Evolutionary conservation across 805 yeast species (phyloP).

Genomic region (Wickerhamomyces bisporus): DNA sequence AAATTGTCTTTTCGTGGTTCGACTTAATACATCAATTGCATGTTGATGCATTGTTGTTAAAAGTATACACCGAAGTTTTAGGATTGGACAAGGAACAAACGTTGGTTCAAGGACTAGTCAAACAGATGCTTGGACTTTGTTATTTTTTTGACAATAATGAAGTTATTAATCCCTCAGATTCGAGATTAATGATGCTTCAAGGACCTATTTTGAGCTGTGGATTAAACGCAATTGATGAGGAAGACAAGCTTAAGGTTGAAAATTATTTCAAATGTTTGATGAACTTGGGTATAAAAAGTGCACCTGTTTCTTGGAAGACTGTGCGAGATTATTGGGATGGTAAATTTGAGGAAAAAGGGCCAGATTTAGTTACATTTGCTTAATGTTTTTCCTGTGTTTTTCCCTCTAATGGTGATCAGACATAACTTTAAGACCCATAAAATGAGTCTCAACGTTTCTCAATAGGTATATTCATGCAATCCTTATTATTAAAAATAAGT

Average conservation of each 20-base stretch:
- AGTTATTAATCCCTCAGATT: slow-evolving; percentile 10
- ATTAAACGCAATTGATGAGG: slow-evolving; percentile 10
- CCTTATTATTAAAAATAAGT: no score
- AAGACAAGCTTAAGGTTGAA: slow-evolving; percentile 9
- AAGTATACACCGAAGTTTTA: slow-evolving; percentile 27
- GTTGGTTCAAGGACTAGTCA: slow-evolving; percentile 15
- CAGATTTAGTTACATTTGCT: slow-evolving; percentile 18
- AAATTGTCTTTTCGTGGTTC: slow-evolving; percentile 21
- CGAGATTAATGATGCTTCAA: slow-evolving; percentile 20
- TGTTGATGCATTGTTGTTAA: slow-evolving; percentile 30
- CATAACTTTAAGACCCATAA: no score
- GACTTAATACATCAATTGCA: slow-evolving; percentile 29
- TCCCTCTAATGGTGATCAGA: no score
- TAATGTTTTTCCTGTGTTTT: no score
- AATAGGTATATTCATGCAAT: no score
- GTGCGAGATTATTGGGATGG: slow-evolving; percentile 19
- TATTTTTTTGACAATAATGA: slow-evolving; percentile 11
- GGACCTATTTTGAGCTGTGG: slow-evolving; percentile 21
- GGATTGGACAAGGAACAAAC: slow-evolving; percentile 26
- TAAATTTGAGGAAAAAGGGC: slow-evolving; percentile 3
- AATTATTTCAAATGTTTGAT: slow-evolving; percentile 14
- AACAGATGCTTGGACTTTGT: slow-evolving; percentile 15
- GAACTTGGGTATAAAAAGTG: slow-evolving; percentile 17
- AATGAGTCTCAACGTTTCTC: no score
- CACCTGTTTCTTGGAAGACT: slow-evolving; percentile 13